These are phyloP conservation scores for Sporothrix luriei DNA, from an alignment of 2,329 filamentous ascomycete species.

Conservation along the genomic window DNA sequence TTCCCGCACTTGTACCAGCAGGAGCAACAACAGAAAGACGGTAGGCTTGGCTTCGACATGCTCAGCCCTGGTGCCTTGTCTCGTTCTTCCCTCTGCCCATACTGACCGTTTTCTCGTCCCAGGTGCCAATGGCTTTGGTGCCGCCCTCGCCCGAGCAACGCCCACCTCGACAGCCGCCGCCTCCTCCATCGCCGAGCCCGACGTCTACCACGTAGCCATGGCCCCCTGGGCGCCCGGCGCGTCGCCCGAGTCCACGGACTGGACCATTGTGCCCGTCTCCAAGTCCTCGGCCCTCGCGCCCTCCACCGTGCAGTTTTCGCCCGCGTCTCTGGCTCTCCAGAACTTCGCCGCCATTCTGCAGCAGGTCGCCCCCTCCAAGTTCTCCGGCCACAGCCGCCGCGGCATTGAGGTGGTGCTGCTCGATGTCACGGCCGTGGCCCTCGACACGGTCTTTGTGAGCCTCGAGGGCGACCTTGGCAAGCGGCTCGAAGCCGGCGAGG, in stretches of 20 bases:
- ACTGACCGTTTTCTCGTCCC: not conserved
- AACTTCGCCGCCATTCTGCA: slow-evolving; percentile 75
- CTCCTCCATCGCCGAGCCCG: slow-evolving; percentile 38
- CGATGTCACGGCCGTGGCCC: slow-evolving; percentile 74
- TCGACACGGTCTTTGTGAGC: slow-evolving; percentile 85
- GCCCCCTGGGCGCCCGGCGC: slow-evolving; percentile 69
- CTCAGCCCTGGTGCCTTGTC: not conserved
- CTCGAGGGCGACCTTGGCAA: slow-evolving; percentile 79
- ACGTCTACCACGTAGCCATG: slow-evolving; percentile 67
- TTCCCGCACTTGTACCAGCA: slow-evolving; percentile 60
- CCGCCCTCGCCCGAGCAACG: slow-evolving; percentile 30
- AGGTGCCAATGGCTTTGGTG: slow-evolving; percentile 31
- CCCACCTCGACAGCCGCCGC: slow-evolving; percentile 26
- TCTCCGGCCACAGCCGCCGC: slow-evolving; percentile 70
- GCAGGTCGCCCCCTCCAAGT: slow-evolving; percentile 72
- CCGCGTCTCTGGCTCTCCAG: slow-evolving; percentile 72
- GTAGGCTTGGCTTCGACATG: slow-evolving; percentile 41
- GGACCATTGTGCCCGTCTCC: slow-evolving; percentile 82
- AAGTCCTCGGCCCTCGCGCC: slow-evolving; percentile 66
- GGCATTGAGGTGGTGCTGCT: slow-evolving; percentile 83
- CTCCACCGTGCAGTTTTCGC: slow-evolving; percentile 78
- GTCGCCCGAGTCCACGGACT: slow-evolving; percentile 64
- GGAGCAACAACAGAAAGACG: slow-evolving; percentile 43
- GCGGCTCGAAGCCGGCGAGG: slow-evolving; percentile 79
- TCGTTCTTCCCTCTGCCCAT: too few species aligned